Evolutionary conservation across 2,329 filamentous ascomycete genomes (phyloP).

Genomic region (Cordyceps sp.): DNA sequence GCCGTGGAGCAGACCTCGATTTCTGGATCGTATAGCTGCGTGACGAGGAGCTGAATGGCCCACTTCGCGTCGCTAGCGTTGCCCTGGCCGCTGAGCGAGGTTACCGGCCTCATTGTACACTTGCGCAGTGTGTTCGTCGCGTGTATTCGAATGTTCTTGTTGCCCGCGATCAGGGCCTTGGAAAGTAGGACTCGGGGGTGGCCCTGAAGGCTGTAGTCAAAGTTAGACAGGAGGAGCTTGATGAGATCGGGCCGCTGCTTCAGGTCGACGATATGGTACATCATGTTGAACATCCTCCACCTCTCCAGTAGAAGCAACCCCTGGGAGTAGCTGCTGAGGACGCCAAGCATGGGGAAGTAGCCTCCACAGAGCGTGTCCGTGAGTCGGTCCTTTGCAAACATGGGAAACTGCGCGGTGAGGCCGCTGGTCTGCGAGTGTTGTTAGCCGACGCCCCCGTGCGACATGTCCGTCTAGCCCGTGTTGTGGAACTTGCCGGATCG

Average conservation of each 20-base stretch:
- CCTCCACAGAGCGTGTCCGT: constrained; percentile 77
- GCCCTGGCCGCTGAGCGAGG: constrained; percentile 19
- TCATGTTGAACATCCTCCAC: constrained; percentile 99
- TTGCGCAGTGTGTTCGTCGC: constrained; percentile 76
- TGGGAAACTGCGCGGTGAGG: constrained; percentile 64
- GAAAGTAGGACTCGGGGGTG: constrained; percentile 86
- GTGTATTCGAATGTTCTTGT: constrained; percentile 81
- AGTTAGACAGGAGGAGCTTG: constrained; percentile 71
- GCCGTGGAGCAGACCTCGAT: constrained; percentile 92
- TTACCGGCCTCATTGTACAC: constrained; percentile 47
- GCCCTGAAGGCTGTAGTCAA: constrained; percentile 79
- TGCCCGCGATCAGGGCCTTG: constrained; percentile 81
- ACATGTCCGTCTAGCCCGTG: constrained; percentile 3
- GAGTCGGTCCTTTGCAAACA: constrained; percentile 77
- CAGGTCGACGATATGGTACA: constrained; percentile 93
- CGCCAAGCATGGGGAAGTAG: constrained; percentile 85
- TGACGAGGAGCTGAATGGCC: constrained; percentile 95
- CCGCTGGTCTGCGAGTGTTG: constrained; percentile 38
- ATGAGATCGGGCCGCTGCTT: constrained; percentile 84
- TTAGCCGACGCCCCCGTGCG: constrained; percentile 6
- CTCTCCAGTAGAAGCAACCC: constrained; percentile 82
- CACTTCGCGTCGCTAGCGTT: constrained; percentile 62
- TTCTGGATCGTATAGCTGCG: constrained; percentile 92
- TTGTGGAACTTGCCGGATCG: constrained; percentile 48
- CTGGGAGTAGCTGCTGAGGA: constrained; percentile 65